phyloP scores from a whole-genome alignment of 495 filamentous ascomycete genomes.

The Neohortaea acidophila region DNA sequence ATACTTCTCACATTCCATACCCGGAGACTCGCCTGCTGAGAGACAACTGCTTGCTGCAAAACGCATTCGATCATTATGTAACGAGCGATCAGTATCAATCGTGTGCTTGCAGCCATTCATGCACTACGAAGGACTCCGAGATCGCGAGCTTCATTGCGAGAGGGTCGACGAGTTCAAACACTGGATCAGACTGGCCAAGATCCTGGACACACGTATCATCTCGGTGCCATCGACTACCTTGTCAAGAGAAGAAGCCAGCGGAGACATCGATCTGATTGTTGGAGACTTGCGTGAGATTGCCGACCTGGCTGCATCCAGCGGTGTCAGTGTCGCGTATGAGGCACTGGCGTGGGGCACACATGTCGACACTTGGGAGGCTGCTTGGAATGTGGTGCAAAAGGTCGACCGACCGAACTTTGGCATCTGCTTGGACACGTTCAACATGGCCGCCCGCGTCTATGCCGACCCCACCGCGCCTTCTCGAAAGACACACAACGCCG shows the following conservation, averaged over 20 bases:
- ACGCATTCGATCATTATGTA: slow-evolving; percentile 40
- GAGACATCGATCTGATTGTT: slow-evolving; percentile 43
- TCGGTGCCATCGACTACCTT: slow-evolving; percentile 63
- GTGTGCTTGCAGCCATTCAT: slow-evolving; percentile 65
- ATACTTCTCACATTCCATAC: slow-evolving; percentile 34
- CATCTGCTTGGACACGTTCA: slow-evolving; percentile 66
- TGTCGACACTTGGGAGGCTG: slow-evolving; percentile 54
- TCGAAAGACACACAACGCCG: slow-evolving; percentile 43
- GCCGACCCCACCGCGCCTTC: slow-evolving; percentile 46
- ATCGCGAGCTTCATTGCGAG: slow-evolving; percentile 42
- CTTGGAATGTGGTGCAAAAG: slow-evolving; percentile 49
- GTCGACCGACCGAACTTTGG: slow-evolving; percentile 63
- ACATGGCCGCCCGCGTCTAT: slow-evolving; percentile 60
- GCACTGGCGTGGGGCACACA: slow-evolving; percentile 60
- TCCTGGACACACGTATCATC: slow-evolving; percentile 53
- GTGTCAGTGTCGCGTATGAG: slow-evolving; percentile 63
- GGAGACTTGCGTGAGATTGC: slow-evolving; percentile 49
- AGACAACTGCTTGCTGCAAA: slow-evolving; percentile 44
- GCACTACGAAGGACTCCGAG: slow-evolving; percentile 61
- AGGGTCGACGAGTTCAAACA: slow-evolving; percentile 47
- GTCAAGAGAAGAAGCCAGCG: slow-evolving; percentile 38
- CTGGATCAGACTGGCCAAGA: slow-evolving; percentile 53
- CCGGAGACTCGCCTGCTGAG: slow-evolving; percentile 21
- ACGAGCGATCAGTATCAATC: slow-evolving; percentile 42
- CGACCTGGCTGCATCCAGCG: slow-evolving; percentile 45